Evolutionary conservation across 805 yeast genomes (phyloP), one percentile per base, ranked within the genome.

Genomic region (Diddensiella santjacobensis): DNA sequence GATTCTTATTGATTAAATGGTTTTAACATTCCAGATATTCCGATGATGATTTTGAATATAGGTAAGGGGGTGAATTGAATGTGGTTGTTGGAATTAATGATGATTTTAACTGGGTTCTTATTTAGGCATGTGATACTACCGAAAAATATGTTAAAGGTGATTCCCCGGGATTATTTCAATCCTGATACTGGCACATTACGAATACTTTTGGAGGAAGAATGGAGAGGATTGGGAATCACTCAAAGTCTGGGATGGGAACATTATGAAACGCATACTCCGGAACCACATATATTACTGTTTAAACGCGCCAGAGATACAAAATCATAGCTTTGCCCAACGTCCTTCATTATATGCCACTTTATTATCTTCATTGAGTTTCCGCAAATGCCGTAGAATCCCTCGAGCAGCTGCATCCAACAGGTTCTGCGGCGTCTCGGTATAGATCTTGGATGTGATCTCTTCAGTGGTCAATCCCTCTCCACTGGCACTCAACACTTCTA

Each of bases 231-330:
- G 43, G 99, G 99, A 2, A 89, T 93, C 60, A 93, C 98, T 4
- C 99, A 93, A 67, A 86, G 96, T 31, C 72, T 93, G 52, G 99
- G 99, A 1, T 93, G 99, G 99, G 93, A 78, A 47, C 99, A 93
- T 67, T 93, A 91, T 63, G 99, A 93, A 62, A 90, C 96, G 37
- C 99, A 93, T 66, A 70, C 98, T 1, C 99, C 99, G 39, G 99
- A 93, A 68, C 99, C 99, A 22, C 99, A 93, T 64, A 93, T 93
- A 52, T 71, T 93, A 53, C 73, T 93, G 52, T 93, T 93, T 71
- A 84, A 85, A 69, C 48, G 54, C 15, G 30, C 26, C 24, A 51
- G 40, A 22, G 47, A 40, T 24, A 13, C 8, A 6, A 42, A 31
- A 30, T 29, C 8, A 30, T 29, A 38, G 23, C 49, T 24, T 29